phyloP scores from a whole-genome alignment of 331 rosid species.

The Stylosanthes scabra region DNA sequence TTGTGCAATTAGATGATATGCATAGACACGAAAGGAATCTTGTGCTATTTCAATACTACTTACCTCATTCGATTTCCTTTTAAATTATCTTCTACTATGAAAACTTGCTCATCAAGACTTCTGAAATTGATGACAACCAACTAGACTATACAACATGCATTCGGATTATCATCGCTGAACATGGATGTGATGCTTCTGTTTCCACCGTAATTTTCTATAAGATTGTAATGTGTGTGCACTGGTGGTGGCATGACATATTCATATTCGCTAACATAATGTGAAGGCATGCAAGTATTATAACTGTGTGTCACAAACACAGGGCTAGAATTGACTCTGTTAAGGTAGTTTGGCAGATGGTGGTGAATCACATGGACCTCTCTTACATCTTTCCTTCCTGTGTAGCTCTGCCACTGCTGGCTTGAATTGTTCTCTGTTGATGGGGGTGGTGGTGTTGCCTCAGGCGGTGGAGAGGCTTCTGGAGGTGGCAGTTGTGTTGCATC shows the following conservation, averaged over 20 bases:
- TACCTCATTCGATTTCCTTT: constrained; percentile 17
- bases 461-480: constrained; percentile 40
- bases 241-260: constrained; percentile 47
- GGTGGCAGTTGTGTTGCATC: constrained; percentile 39
- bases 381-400: constrained; percentile 40
- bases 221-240: constrained; percentile 44
- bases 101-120: constrained; percentile 28
- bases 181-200: constrained; percentile 66
- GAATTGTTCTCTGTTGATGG: constrained; percentile 35
- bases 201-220: constrained; percentile 50
- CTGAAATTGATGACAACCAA: constrained; percentile 23
- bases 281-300: constrained; percentile 53
- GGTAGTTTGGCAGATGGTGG: constrained; percentile 49
- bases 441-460: constrained; percentile 40
- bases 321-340: constrained; percentile 43
- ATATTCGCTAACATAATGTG: constrained; percentile 53
- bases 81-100: constrained; percentile 17
- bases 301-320: constrained; percentile 47
- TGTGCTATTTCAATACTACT: constrained; percentile 26
- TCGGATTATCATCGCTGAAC: constrained; percentile 94
- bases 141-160: constrained; percentile 77
- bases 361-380: constrained; percentile 54
- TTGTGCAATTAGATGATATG: not conserved
- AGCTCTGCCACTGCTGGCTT: constrained; percentile 43
- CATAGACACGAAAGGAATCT: constrained; percentile 38